Evolutionary conservation across 805 yeast species (phyloP).

Genomic region (Candida glaebosa): DNA sequence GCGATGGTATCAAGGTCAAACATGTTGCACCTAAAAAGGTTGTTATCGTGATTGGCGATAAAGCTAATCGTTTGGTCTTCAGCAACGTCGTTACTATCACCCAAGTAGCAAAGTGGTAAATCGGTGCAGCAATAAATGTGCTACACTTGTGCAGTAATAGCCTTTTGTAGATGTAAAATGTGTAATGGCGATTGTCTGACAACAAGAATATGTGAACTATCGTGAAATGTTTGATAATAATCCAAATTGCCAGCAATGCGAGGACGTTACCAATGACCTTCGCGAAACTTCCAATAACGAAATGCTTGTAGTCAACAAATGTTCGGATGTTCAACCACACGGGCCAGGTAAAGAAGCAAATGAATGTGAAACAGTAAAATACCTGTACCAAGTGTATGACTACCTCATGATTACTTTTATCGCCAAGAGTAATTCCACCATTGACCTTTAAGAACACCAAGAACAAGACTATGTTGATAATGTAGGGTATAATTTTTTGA

Average conservation of each 20-base stretch:
- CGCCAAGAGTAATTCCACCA: constrained; percentile 89
- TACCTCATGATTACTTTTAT: constrained; percentile 76
- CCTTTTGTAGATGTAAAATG: constrained; percentile 79
- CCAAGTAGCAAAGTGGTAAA: constrained; percentile 63
- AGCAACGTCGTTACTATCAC: constrained; percentile 17
- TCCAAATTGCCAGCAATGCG: constrained; percentile 30
- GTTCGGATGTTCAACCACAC: constrained; percentile 55
- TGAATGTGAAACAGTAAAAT: constrained; percentile 70
- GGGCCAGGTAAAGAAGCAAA: constrained; percentile 67
- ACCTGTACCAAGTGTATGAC: constrained; percentile 75
- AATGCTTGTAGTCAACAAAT: constrained; percentile 35
- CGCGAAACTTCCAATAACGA: constrained; percentile 19
- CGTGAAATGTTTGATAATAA: constrained; percentile 57
- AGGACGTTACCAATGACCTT: constrained; percentile 15
- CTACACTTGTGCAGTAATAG: constrained; percentile 50
- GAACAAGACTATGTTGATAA: constrained; percentile 51
- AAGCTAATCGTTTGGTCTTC: constrained; percentile 9
- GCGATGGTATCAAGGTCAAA: constrained; percentile 78
- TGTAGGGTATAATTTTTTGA: constrained; percentile 45
- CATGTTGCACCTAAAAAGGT: constrained; percentile 51
- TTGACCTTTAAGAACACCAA: constrained; percentile 57
- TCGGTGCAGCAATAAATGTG: constrained; percentile 53
- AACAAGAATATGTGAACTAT: constrained; percentile 84
- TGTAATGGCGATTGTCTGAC: constrained; percentile 92
- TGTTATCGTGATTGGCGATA: constrained; percentile 39